Conservation (phyloP, 2,329 filamentous ascomycete species). For the Pseudopithomyces maydicus region DNA sequence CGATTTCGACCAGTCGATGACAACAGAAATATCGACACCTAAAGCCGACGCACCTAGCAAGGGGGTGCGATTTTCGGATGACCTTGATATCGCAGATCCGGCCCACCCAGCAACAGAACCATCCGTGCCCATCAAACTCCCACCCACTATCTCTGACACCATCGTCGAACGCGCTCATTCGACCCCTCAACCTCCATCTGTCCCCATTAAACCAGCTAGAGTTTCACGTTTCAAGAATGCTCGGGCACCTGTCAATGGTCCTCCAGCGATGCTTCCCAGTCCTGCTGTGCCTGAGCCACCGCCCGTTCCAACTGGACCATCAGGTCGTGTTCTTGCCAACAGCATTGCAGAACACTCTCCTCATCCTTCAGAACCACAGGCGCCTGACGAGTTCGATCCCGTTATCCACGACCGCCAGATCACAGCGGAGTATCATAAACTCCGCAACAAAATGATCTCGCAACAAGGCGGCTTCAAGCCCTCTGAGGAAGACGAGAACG, state of each 20-base stretch:
- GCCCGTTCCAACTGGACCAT: conserved; percentile 46
- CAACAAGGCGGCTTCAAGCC: conserved; percentile 78
- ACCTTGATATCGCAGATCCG: conserved; percentile 72
- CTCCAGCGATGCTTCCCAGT: conserved; percentile 21
- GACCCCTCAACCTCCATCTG: conserved; percentile 14
- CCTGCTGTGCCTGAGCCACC: conserved; percentile 30
- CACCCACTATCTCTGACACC: conserved; percentile 38
- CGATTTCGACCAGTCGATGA: conserved; percentile 35
- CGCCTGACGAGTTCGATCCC: conserved; percentile 65
- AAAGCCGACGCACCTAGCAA: conserved; percentile 55
- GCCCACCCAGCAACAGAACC: conserved; percentile 32
- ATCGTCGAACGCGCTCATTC: conserved; percentile 39
- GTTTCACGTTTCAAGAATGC: conserved; percentile 50
- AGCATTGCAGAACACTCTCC: conserved; percentile 59
- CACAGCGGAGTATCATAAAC: conserved; percentile 78
- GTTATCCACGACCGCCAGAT: conserved; percentile 76
- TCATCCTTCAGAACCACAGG: conserved; percentile 40
- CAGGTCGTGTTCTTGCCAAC: conserved; percentile 62
- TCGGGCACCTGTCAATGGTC: conserved; percentile 25
- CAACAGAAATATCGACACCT: conserved; percentile 11
- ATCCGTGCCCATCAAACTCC: conserved; percentile 5
- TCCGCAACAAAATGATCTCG: conserved; percentile 82
- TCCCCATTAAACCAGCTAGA: conserved; percentile 35
- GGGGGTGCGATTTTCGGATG: conserved; percentile 80
- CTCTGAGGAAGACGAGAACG: conserved; percentile 68